These are phyloP conservation scores for Saccharomyces uvarum DNA, from an alignment of 1,139 yeast species.

Conservation along the genomic window DNA sequence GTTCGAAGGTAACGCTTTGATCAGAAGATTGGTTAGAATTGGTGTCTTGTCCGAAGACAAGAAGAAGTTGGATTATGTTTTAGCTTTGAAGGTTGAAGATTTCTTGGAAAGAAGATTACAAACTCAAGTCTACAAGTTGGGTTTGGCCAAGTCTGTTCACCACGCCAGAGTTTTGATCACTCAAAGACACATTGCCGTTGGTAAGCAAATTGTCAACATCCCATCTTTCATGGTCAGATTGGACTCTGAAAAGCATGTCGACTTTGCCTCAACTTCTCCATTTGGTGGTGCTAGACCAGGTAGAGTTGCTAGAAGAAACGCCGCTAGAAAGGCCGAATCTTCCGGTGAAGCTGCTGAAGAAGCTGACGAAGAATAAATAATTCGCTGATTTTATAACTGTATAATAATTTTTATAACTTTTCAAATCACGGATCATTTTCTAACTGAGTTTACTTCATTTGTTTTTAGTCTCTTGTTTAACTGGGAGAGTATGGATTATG, in stretches of 20 bases:
- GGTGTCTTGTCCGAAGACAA: slow-evolving; percentile 99
- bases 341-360: slow-evolving; percentile 38
- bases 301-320: slow-evolving; percentile 98
- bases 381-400: slow-evolving; percentile 10
- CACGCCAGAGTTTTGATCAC: slow-evolving; percentile 98
- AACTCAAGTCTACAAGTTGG: slow-evolving; percentile 99
- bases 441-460: slow-evolving; percentile 16
- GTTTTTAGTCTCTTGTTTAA: no score
- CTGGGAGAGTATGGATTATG: no score
- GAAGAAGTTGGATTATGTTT: slow-evolving; percentile 98
- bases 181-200: slow-evolving; percentile 99
- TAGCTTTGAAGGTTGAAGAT: slow-evolving; percentile 96
- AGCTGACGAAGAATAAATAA: slow-evolving; percentile 44
- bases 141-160: slow-evolving; percentile 99
- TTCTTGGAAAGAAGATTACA: slow-evolving; percentile 99
- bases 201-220: slow-evolving; percentile 97
- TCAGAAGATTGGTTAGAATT: slow-evolving; percentile 40
- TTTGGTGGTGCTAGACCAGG: slow-evolving; percentile 99
- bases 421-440: slow-evolving; percentile 9
- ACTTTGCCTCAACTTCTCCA: slow-evolving; percentile 97
- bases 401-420: slow-evolving; percentile 16
- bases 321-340: slow-evolving; percentile 47
- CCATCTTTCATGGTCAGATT: slow-evolving; percentile 99
- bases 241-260: slow-evolving; percentile 99
- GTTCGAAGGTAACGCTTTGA: slow-evolving; percentile 99